Evolutionary conservation across 495 filamentous ascomycete species (phyloP), one percentile per base, ranked within the genome.

Genomic region (Talaromyces borbonicus): DNA sequence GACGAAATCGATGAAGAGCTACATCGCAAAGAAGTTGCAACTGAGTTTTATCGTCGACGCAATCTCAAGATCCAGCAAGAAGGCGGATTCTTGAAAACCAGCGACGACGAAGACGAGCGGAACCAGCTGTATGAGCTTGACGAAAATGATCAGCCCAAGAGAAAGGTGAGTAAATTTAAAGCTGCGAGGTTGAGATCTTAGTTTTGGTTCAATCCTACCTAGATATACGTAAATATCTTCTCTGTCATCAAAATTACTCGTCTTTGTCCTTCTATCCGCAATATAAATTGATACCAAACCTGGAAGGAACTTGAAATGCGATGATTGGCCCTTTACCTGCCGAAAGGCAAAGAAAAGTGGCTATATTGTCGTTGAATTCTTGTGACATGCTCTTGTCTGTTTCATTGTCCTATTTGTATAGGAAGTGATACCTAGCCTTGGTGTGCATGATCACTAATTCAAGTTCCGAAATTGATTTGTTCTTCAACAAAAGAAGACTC

Each of bases 141-240:
- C 27, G 66, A 70, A 16, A 49, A 54, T n/a, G 79, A 83, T 46
- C 75, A 83, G 8, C 75, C 78, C 24, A 74, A 77, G 22, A 83
- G 75, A 58, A 83, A 82, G 51, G 66, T 95, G 48, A 96, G 90
- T 71, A 75, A 84, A 49, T 98, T 96, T 64, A 92, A 80, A 62
- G 87, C 90, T 46, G 87, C 92, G 5, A 77, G 87, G 41, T 59
- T 95, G 58, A 71, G 68, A 8, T 20, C 43, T 33, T 46, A 22
- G 36, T 20, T 19, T n/a, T 36, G 3, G 20, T 19, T 19, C n/a
- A 30, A 7, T 30, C 27, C 27, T 12, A 7, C 12, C 12, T 40
- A 24, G n/a, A 24, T 24, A 25, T 24, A 3, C 14, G 19, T 14
- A 18, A 11, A n/a, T 8, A 20, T 20, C 14, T 16, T 4, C 5